These are phyloP conservation scores for Prunella vulgaris DNA, from an alignment of 257 asterid species.

Conservation along the genomic window DNA sequence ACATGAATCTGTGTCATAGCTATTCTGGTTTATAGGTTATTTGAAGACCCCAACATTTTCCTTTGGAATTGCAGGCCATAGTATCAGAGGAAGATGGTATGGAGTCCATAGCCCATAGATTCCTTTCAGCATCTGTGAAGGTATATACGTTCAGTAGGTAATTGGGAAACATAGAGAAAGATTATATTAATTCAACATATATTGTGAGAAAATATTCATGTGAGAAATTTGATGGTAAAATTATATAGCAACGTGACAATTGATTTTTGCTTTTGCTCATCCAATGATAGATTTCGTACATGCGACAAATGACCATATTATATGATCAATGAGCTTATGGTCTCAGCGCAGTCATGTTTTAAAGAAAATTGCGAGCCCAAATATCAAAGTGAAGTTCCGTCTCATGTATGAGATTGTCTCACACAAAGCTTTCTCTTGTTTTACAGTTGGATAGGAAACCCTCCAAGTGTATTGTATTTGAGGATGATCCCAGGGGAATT, in stretches of 20 bases:
- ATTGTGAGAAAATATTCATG: not conserved
- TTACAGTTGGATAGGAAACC: constrained; percentile 89
- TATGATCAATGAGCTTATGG: not conserved
- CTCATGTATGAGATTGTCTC: not conserved
- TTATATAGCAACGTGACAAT: not conserved
- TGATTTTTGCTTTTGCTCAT: no score
- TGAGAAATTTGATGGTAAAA: not conserved
- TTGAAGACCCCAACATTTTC: constrained; percentile 11
- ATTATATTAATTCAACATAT: not conserved
- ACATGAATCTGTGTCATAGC: not conserved
- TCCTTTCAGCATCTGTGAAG: constrained; percentile 97
- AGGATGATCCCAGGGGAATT: constrained; percentile 90
- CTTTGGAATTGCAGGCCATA: constrained; percentile 57
- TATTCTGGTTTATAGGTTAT: constrained; percentile 8
- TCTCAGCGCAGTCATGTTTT: not conserved
- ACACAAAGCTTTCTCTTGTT: not conserved
- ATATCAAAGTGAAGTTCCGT: not conserved
- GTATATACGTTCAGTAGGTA: constrained; percentile 29
- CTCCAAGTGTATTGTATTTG: constrained; percentile 90
- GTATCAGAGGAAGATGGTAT: constrained; percentile 94
- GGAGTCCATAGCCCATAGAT: constrained; percentile 94
- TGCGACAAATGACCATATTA: not conserved
- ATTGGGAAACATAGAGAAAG: not conserved
- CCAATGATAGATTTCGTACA: not conserved
- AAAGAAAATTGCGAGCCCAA: not conserved